These are phyloP conservation scores for Aciculoconidium aculeatum DNA, from an alignment of 805 yeast genomes.

Conservation along the genomic window DNA sequence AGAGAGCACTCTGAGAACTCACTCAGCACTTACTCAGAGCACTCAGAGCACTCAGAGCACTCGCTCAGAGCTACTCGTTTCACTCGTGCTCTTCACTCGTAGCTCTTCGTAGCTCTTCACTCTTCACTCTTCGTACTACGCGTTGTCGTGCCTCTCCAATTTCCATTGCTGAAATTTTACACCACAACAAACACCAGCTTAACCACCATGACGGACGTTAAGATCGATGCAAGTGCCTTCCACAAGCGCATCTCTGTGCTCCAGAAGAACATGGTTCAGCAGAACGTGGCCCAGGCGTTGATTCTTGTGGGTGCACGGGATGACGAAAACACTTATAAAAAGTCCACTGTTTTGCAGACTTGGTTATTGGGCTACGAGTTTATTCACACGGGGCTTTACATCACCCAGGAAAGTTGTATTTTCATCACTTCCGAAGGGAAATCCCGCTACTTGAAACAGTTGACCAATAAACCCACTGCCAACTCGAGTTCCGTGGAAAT, in stretches of 20 bases:
- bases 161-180: too few relatives aligned
- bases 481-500: conserved; percentile 43
- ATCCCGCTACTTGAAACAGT: conserved; percentile 67
- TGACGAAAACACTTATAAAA: conserved; percentile 84
- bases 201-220: conserved; percentile 51
- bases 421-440: conserved; percentile 80
- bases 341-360: conserved; percentile 77
- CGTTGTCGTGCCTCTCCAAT: too few relatives aligned
- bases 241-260: conserved; percentile 44
- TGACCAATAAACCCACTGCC: conserved; percentile 39
- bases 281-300: conserved; percentile 28
- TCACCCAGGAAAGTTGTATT: conserved; percentile 53
- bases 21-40: too few relatives aligned
- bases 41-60: too few relatives aligned
- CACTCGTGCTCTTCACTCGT: too few relatives aligned
- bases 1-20: too few relatives aligned
- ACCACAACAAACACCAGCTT: too few relatives aligned
- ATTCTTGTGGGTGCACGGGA: conserved; percentile 80
- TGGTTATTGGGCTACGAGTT: conserved; percentile 95
- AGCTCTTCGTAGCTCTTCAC: not conserved
- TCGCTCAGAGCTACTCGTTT: too few relatives aligned
- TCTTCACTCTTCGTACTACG: too few relatives aligned
- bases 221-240: conserved; percentile 47
- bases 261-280: conserved; percentile 28
- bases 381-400: conserved; percentile 77